Base-by-base conservation (phyloP, 345 rosid species). In the Psidium guajava region DNA sequence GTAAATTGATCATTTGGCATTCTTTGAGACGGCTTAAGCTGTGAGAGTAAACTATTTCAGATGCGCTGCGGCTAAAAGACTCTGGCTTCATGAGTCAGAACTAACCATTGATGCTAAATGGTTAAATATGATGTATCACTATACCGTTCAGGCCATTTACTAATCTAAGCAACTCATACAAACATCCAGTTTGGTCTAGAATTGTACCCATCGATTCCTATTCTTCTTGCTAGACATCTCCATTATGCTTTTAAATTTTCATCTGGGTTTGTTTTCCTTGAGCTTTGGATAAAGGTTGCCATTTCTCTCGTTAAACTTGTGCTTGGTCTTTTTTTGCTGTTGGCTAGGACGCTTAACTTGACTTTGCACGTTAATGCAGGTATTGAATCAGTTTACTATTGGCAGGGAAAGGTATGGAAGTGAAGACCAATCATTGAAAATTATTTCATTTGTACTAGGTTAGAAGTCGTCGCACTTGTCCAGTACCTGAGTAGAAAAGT, bases 391-490 rank as follows among this genome's bases (percentile, higher is more conserved):
- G 96, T 97, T 40, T 97, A 97, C 83, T 89, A 89, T 83, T 97
- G 99, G 98, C 92, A 96, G 82, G 98, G 96, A 83, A 94, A 96
- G 98, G 99, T 97, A 90, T 44, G 87, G 50, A 58, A 81, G 61
- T 61, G 40, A 57, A 50, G 25, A 21, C 18, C 25, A 25, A 20
- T 25, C 10, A 10, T 52, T 56, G 56, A 47, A 10, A 25, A 21
- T 69, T 44, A 18, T 36, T 36, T 69, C 47, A 32, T 69, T 32
- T 36, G 11, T 69, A 9, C 25, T 69, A 36, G 47, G 77, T 18
- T 69, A 8, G 77, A 36, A 32, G 77, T 36, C 16, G 36, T 69
- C 47, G 13, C 9, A 13, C 77, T 36, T 36, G 44, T 36, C 47
- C 47, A 18, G 4, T 69, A 69, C 24, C 47, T 20, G 25, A 0